Base-by-base conservation (phyloP, 73 alveolate genomes). In the Urostyla sp. region DNA sequence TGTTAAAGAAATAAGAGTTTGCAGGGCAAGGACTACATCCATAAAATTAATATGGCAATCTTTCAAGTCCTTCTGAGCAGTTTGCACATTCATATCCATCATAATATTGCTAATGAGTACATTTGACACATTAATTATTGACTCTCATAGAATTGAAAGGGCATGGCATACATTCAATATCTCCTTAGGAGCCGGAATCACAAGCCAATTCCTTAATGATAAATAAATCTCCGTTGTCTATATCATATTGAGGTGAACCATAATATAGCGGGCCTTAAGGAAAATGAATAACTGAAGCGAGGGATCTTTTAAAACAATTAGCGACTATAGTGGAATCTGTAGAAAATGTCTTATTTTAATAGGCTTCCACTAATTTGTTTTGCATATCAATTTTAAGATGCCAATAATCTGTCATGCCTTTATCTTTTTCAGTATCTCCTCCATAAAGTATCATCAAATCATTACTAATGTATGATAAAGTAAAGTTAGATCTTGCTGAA, bases 1-100 rank as follows among this genome's bases (percentile, higher is more conserved):
- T 3, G 35, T 63, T 63, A 43, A 43, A 21, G 26, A 27, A 63
- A 23, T 20, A 63, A 37, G 30, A 28, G 27, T 60, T 60, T 10
- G 44, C 40, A 26, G 37, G 35, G 30, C 79, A 63, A 16, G 79
- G 79, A 34, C 45, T 5, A 32, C 79, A 63, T 16, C 79, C 79
- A 63, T 13, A 63, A 20, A 20, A 8, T 32, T 63, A 20, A 20
- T 11, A 1, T 63, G 45, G 61, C 21, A 18, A 11, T 40, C 53
- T 6, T 31, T 63, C 79, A 5, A 60, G 37, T 2, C 79, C 79
- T 38, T 63, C 79, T 16, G 79, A 60, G 44, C 79, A 63, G 5
- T 24, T 5, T 37, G 37, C 58, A 40, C 79, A 63, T 63, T 31
- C 24, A 18, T 57, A 63, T 43, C 45, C 35, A n/a, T 24, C 3